Evolutionary conservation across 768 basidiomycete species (phyloP).

Genomic region (Pleurotus tuoliensis): DNA sequence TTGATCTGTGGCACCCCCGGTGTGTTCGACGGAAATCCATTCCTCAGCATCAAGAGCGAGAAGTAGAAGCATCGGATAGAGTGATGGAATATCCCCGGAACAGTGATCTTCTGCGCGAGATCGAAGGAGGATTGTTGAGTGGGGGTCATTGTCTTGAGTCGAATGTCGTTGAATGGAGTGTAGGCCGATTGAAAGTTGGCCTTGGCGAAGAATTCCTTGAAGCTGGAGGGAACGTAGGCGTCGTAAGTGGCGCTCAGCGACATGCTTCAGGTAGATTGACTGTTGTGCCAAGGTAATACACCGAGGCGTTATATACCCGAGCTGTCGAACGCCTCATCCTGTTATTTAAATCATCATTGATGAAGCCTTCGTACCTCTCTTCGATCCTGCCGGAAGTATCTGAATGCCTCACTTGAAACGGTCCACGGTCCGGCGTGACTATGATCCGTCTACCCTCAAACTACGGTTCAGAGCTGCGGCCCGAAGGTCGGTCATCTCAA

Average conservation of each 20-base stretch:
- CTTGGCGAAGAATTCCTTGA: slow-evolving; percentile 11
- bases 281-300: neutral
- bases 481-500: neutral
- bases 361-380: neutral
- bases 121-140: slow-evolving; percentile 12
- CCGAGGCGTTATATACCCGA: neutral
- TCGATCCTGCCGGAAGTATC: neutral
- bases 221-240: slow-evolving; percentile 12
- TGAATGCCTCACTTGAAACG: neutral
- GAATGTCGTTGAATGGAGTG: slow-evolving; percentile 7
- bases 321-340: too few species aligned
- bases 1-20: slow-evolving; percentile 14
- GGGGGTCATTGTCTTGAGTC: slow-evolving; percentile 4
- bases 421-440: neutral
- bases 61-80: slow-evolving; percentile 15
- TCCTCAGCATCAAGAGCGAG: slow-evolving; percentile 12
- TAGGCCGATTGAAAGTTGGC: slow-evolving; percentile 10
- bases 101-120: slow-evolving; percentile 10
- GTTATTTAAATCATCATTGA: neutral
- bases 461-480: neutral
- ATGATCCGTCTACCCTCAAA: neutral
- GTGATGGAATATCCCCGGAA: slow-evolving; percentile 11
- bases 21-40: slow-evolving; percentile 14
- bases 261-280: neutral
- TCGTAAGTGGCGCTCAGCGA: slow-evolving; percentile 12